A percentile compares a stretch with the other conserved stretches of the same genome.
phyloP scores from a whole-genome alignment of 225 moss, liverwort and hornwort species.

The Ulota crispa region DNA sequence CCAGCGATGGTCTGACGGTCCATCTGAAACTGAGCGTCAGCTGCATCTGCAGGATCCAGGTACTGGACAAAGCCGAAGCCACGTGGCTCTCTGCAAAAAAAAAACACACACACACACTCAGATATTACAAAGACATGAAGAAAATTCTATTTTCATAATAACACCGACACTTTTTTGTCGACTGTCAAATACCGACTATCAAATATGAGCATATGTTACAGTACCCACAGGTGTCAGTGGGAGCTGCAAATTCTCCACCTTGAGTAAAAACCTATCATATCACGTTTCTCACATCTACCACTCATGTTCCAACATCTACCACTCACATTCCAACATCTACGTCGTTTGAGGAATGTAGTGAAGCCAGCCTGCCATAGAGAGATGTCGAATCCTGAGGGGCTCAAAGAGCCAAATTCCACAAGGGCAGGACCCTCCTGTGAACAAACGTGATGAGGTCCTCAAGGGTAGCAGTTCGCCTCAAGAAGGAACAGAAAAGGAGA shows the following conservation, averaged over 20 bases:
- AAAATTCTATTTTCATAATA: background rate
- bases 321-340: background rate
- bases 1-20: constrained; percentile 90
- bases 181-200: background rate
- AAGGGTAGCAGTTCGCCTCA: constrained; percentile 32
- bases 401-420: constrained; percentile 28
- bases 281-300: constrained; percentile 29
- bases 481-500: constrained; percentile 39
- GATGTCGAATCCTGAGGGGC: constrained; percentile 29
- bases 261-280: background rate
- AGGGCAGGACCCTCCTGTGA: constrained; percentile 20
- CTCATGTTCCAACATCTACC: constrained; percentile 21
- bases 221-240: constrained; percentile 20
- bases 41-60: constrained; percentile 90
- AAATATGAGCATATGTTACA: background rate
- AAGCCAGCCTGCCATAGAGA: constrained; percentile 11
- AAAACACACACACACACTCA: background rate
- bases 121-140: background rate
- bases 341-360: constrained; percentile 6
- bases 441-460: constrained; percentile 23
- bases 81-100: constrained; percentile 74
- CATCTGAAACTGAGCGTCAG: constrained; percentile 97
- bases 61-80: constrained; percentile 98
- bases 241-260: constrained; percentile 22
- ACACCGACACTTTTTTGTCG: background rate